Conservation (phyloP, 176 grass and related monocot genomes). For the Neostapfia colusana region DNA sequence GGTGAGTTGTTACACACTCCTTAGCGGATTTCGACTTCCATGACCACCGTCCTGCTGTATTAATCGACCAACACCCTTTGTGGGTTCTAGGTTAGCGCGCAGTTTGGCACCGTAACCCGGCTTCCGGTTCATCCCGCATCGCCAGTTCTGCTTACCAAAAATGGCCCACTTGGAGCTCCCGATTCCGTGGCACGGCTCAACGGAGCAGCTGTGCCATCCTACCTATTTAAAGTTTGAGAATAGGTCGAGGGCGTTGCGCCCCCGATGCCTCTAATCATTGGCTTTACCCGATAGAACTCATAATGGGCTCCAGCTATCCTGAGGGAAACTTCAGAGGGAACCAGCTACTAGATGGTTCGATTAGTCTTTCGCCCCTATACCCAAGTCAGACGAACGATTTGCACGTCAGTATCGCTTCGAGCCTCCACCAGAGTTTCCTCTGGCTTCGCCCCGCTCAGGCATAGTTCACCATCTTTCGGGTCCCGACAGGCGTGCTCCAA, state of each 20-base stretch:
- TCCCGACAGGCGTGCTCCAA: too few species aligned
- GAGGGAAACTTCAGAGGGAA: slow-evolving; percentile 87
- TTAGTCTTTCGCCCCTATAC: slow-evolving; percentile 93
- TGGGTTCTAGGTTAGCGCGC: slow-evolving; percentile 51
- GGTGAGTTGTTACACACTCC: slow-evolving; percentile 80
- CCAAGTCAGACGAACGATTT: too few species aligned
- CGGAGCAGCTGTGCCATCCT: slow-evolving; percentile 22
- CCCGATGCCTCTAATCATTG: slow-evolving; percentile 88
- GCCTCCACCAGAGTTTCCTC: too few species aligned
- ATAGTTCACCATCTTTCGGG: too few species aligned
- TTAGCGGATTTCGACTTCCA: not conserved
- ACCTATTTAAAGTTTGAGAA: slow-evolving; percentile 96
- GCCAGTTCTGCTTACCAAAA: slow-evolving; percentile 79
- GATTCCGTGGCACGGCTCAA: slow-evolving; percentile 39
- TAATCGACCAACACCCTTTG: slow-evolving; percentile 29
- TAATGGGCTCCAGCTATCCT: slow-evolving; percentile 66
- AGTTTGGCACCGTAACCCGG: slow-evolving; percentile 66
- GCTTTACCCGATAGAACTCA: slow-evolving; percentile 81
- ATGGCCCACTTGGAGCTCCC: slow-evolving; percentile 70
- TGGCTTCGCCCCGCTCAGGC: too few species aligned
- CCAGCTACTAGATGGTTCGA: slow-evolving; percentile 90
- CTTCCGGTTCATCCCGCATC: slow-evolving; percentile 77
- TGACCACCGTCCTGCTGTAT: slow-evolving; percentile 21
- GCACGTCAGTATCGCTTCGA: too few species aligned
- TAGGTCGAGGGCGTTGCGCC: slow-evolving; percentile 72